These are phyloP conservation scores for Entomortierella lignicola DNA, from an alignment of 192 early-diverging fungal species.

Conservation along the genomic window DNA sequence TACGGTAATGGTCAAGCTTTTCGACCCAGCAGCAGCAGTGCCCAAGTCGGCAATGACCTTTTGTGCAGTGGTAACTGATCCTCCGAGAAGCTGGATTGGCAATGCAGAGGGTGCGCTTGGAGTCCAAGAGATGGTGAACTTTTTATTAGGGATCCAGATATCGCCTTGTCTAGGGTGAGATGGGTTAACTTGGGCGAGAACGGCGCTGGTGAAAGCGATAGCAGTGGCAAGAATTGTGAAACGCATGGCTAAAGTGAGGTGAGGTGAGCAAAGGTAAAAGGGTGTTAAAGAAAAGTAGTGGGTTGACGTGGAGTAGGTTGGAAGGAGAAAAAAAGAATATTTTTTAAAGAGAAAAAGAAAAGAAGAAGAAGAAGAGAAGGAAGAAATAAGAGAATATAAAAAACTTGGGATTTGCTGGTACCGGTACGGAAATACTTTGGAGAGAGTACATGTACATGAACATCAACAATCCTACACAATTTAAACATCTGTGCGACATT, in stretches of 20 bases:
- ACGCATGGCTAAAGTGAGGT: constrained; percentile 3
- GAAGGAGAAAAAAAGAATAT: no score
- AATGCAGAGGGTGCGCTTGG: neutral
- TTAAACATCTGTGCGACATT: no score
- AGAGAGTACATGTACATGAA: no score
- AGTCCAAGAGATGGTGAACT: neutral
- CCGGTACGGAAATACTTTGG: no score
- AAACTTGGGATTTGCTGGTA: no score
- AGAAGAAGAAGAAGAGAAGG: no score
- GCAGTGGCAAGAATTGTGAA: neutral
- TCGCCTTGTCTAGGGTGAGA: neutral
- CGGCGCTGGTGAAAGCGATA: constrained; percentile 2
- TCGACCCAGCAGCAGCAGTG: neutral
- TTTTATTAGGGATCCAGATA: neutral
- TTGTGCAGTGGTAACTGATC: neutral
- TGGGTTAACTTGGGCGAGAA: constrained; percentile 3
- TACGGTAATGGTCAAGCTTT: neutral
- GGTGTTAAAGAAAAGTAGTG: no score
- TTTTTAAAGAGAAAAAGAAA: no score
- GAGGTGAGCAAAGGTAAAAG: no score
- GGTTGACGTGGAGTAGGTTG: no score
- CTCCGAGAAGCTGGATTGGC: constrained; percentile 5
- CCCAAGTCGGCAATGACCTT: neutral
- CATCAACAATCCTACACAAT: no score
- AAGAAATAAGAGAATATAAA: no score